These are phyloP conservation scores for Stenogyne calaminthoides DNA, from an alignment of 305 asterid species.

Conservation along the genomic window DNA sequence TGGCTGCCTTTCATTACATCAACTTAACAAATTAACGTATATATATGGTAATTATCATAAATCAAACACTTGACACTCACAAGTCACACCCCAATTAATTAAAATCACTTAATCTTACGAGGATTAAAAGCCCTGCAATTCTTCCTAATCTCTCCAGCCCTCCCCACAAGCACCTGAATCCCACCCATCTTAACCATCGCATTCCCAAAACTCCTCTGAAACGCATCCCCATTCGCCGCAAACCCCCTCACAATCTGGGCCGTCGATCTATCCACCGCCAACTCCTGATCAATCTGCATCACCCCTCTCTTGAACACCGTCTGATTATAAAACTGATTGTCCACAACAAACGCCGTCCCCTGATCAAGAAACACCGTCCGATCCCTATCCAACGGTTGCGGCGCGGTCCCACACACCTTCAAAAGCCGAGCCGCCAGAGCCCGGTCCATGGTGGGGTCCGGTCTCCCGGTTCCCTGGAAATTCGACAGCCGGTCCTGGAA, in stretches of 20 bases:
- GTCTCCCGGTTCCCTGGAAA: slow-evolving; percentile 53
- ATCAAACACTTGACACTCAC: neutral
- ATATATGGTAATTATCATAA: neutral
- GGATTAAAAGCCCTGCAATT: slow-evolving; percentile 61
- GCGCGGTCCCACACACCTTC: slow-evolving; percentile 41
- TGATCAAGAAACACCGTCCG: slow-evolving; percentile 64
- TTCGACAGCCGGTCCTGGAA: slow-evolving; percentile 54
- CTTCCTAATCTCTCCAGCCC: slow-evolving; percentile 58
- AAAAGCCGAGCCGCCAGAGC: slow-evolving; percentile 41
- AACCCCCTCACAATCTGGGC: slow-evolving; percentile 38
- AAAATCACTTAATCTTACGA: neutral
- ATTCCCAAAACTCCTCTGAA: slow-evolving; percentile 40
- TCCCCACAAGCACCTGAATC: slow-evolving; percentile 50
- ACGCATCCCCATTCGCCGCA: slow-evolving; percentile 33
- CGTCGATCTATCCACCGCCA: slow-evolving; percentile 45
- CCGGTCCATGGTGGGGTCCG: slow-evolving; percentile 64
- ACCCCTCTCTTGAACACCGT: slow-evolving; percentile 51
- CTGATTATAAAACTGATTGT: slow-evolving; percentile 60
- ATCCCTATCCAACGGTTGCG: slow-evolving; percentile 33
- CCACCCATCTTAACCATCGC: slow-evolving; percentile 62
- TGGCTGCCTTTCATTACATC: neutral
- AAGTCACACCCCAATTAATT: neutral
- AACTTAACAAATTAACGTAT: neutral
- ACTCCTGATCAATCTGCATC: slow-evolving; percentile 57
- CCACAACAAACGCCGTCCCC: slow-evolving; percentile 52